Evolutionary conservation across 768 basidiomycete genomes (phyloP).

Genomic region (Candolleomyces efflorescens): DNA sequence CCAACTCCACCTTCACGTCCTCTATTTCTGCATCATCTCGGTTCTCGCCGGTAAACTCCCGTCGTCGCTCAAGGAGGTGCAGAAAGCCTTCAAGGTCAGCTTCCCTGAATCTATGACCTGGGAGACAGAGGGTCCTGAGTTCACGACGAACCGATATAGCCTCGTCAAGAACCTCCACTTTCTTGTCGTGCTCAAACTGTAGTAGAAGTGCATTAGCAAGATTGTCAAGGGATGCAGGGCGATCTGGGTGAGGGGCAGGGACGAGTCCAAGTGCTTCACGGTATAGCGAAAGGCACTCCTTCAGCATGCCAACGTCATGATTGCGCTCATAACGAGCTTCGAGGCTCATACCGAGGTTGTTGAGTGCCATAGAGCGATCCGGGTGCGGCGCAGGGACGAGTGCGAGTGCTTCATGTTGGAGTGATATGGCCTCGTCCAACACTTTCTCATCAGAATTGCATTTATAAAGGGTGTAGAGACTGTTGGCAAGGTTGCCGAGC

Average conservation of each 20-base stretch:
- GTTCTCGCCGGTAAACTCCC: no score
- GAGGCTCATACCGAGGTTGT: constrained; percentile 10
- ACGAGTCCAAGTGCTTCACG: constrained; percentile 11
- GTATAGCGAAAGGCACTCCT: constrained; percentile 8
- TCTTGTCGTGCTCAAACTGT: no score
- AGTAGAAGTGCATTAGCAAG: no score
- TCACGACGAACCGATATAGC: no score
- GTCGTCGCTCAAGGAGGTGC: no score
- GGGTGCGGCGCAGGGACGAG: not conserved
- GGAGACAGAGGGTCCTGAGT: no score
- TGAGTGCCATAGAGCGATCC: not conserved
- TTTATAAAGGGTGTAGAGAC: not conserved
- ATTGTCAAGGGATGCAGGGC: constrained; percentile 11
- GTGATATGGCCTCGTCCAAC: not conserved
- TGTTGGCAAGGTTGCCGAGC: not conserved
- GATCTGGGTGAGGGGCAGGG: constrained; percentile 11
- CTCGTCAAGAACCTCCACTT: no score
- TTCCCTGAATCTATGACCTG: no score
- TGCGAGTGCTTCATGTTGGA: not conserved
- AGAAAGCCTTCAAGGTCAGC: no score
- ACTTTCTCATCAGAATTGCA: not conserved
- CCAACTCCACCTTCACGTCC: no score
- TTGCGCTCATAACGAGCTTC: constrained; percentile 10
- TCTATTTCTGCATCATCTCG: no score
- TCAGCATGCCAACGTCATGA: constrained; percentile 2